A percentile compares a stretch with the other conserved stretches of the same genome.
Conservation (phyloP, 306 rosid genomes). For the Oxytropis ochrocephala region DNA sequence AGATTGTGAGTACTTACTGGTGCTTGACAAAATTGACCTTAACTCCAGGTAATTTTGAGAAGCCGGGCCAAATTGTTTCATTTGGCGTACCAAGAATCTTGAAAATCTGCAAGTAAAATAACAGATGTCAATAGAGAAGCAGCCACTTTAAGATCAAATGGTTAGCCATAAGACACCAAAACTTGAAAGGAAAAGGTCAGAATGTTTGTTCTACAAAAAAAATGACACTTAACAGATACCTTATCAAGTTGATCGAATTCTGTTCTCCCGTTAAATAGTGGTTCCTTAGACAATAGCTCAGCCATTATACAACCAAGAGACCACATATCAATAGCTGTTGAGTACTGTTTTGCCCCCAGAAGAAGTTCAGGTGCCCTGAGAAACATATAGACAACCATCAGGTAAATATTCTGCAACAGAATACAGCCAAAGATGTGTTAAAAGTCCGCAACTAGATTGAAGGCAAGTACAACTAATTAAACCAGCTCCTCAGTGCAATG, state of each 20-base stretch:
- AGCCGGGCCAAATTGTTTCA: constrained; percentile 94
- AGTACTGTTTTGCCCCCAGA: constrained; percentile 77
- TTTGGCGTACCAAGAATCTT: constrained; percentile 94
- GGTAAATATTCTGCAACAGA: constrained; percentile 15
- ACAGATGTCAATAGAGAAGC: background rate
- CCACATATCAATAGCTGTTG: constrained; percentile 98
- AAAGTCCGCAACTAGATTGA: background rate
- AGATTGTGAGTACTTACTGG: constrained; percentile 65
- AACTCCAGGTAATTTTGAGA: constrained; percentile 93
- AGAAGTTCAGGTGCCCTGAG: constrained; percentile 97
- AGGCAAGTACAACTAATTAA: background rate
- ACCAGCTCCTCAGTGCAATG: background rate
- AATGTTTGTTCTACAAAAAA: background rate
- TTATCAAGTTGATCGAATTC: constrained; percentile 98
- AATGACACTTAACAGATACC: constrained; percentile 32
- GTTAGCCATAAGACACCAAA: background rate
- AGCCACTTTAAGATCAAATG: background rate
- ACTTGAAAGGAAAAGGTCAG: background rate
- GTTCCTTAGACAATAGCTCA: constrained; percentile 87
- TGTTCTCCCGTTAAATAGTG: constrained; percentile 86
- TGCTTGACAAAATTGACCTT: constrained; percentile 98
- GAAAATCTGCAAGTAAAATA: constrained; percentile 55
- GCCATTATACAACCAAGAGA: constrained; percentile 99
- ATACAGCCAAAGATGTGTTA: background rate
- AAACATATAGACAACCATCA: constrained; percentile 24